Conservation (phyloP, 495 filamentous ascomycete species). For the Aspergillus incahuasiensis region DNA sequence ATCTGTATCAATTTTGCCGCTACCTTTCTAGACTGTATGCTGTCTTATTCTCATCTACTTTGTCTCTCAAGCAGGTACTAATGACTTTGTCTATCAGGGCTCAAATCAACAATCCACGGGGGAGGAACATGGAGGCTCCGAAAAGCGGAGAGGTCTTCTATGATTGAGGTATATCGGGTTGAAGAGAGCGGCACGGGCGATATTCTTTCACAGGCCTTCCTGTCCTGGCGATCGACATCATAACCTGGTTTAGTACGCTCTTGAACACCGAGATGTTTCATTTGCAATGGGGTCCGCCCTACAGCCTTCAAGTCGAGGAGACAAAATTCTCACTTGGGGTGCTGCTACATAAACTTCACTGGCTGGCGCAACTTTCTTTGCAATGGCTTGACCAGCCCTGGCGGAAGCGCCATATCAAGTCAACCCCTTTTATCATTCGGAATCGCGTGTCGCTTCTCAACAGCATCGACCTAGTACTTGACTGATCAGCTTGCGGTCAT, state of each 20-base stretch:
- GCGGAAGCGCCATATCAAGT: too few relatives aligned
- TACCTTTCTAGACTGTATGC: conserved; percentile 67
- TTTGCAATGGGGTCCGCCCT: too few relatives aligned
- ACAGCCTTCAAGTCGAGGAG: too few relatives aligned
- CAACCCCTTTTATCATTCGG: too few relatives aligned
- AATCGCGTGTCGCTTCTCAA: too few relatives aligned
- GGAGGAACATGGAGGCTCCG: conserved; percentile 81
- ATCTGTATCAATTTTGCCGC: conserved; percentile 84
- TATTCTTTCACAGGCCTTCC: conserved; percentile 73
- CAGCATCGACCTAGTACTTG: neutral
- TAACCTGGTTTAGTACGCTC: neutral
- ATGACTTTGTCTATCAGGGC: conserved; percentile 36
- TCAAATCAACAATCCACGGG: conserved; percentile 59
- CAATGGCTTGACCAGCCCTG: too few relatives aligned
- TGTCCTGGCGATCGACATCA: conserved; percentile 57
- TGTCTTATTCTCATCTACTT: neutral
- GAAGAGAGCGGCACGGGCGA: conserved; percentile 69
- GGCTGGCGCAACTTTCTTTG: too few relatives aligned
- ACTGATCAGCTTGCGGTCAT: neutral
- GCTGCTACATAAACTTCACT: too few relatives aligned
- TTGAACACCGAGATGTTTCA: too few relatives aligned
- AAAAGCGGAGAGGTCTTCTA: conserved; percentile 47
- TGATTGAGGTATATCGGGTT: conserved; percentile 67
- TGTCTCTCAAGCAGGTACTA: neutral
- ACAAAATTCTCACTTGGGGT: too few relatives aligned